Evolutionary conservation across 495 filamentous ascomycete species (phyloP).

Genomic region (Aspergillus biplanus): DNA sequence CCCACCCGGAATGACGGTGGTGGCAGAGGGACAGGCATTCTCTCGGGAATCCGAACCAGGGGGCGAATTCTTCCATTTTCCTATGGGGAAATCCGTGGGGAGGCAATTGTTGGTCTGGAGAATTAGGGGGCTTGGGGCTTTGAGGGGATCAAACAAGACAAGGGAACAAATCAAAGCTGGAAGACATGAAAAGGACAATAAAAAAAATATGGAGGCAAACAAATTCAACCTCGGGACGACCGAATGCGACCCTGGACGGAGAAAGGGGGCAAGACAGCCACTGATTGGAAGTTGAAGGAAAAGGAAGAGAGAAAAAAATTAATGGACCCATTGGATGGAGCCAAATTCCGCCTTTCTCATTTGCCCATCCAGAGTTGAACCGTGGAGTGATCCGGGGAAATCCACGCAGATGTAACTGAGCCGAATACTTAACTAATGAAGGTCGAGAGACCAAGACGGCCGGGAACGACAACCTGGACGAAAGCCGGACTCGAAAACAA

Average conservation of each 20-base stretch:
- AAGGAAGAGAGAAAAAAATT: not conserved
- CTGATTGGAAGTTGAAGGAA: constrained; percentile 2
- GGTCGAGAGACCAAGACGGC: not conserved
- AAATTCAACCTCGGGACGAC: constrained; percentile 4
- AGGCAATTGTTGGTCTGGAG: constrained; percentile 7
- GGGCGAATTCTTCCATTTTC: not conserved
- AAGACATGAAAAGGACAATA: not conserved
- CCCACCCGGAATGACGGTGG: not conserved
- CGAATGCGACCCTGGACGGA: constrained; percentile 19
- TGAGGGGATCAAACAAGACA: not conserved
- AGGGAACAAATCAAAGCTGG: not conserved
- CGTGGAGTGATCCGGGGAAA: constrained; percentile 23
- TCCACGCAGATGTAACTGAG: not conserved
- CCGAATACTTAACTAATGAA: not conserved
- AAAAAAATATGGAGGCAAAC: not conserved
- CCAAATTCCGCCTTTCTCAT: not conserved
- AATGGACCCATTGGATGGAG: constrained; percentile 4
- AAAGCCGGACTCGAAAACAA: not conserved
- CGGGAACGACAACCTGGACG: not conserved
- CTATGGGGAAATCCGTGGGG: constrained; percentile 5
- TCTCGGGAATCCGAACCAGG: constrained; percentile 2
- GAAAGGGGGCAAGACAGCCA: constrained; percentile 1
- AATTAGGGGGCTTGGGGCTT: not conserved
- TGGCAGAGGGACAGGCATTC: not conserved
- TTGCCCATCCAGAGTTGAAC: constrained; percentile 14